Evolutionary conservation across 1,139 yeast genomes (phyloP), one percentile per base, ranked within the genome.

Genomic region (Wickerhamiella infanticola): DNA sequence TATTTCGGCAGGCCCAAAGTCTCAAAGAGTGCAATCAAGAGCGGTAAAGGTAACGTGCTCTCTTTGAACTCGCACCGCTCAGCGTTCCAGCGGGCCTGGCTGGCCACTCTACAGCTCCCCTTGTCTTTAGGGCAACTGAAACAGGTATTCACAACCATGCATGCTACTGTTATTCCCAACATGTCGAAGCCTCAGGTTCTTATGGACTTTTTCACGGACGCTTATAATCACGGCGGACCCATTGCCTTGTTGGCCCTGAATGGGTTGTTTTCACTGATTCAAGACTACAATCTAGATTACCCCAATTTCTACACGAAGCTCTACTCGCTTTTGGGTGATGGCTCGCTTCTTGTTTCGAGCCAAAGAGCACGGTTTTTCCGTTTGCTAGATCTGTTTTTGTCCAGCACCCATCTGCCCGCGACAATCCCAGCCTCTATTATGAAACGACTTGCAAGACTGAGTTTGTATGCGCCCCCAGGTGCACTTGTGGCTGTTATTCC

Each of bases 141-240:
- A 61, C 67, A 79, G 1, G 69, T 81, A 2, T 68, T 90, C 46
- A 66, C 75, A 6, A 73, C 86, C 5, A 62, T 90, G 54, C 96
- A 90, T 63, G 85, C 84, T 60, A 68, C 94, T 51, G 72, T 90
- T 44, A 79, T 90, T 37, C 96, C 97, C 39, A 74, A 72, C 58
- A 74, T 86, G 73, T 71, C 76, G 40, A 79, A 79, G 52, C 95
- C 97, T 1, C 82, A 84, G 44, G 71, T 75, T 51, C 67, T 90
- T 45, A 85, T 90, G 95, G 98, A 90, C 63, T 90, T 88, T 61
- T 68, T 90, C 50, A 85, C 96, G 1, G 94, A 84, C 51, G 79
- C 94, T 3, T 88, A 86, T 61, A 70, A 75, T 43, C 43, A 44
- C 18, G 83, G 81, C 25, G 80, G 78, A 4, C 72, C 81, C 11